Percentiles rank a stretch among this genome's conserved stretches.
Evolutionary conservation across 2,329 filamentous ascomycete species (phyloP).

Genomic region (Epichloe festucae): DNA sequence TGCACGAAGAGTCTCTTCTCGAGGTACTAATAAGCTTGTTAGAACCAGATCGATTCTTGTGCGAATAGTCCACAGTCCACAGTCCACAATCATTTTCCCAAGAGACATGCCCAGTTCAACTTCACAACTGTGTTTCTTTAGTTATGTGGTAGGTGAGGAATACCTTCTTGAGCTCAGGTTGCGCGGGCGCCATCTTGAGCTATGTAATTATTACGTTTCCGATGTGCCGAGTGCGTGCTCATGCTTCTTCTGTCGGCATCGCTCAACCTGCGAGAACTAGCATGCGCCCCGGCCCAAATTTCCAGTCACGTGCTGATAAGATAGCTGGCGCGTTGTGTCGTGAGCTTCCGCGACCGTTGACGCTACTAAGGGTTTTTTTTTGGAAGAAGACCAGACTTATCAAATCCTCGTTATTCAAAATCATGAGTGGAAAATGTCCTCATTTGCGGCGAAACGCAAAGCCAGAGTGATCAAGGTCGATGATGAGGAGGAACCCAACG

Average conservation of each 20-base stretch:
- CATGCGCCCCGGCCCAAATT: slow-evolving; percentile 9
- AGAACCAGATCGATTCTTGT: slow-evolving; percentile 4
- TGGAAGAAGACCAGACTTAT: not conserved
- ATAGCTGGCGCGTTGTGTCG: slow-evolving; percentile 14
- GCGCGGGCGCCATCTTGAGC: slow-evolving; percentile 86
- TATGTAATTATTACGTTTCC: slow-evolving; percentile 6
- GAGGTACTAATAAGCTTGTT: slow-evolving; percentile 59
- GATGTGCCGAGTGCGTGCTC: slow-evolving; percentile 9
- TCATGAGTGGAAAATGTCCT: slow-evolving; percentile 29
- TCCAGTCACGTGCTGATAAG: slow-evolving; percentile 37
- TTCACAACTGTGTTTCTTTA: not conserved
- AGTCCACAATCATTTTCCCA: not conserved
- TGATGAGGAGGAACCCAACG: slow-evolving; percentile 45
- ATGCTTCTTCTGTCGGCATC: slow-evolving; percentile 12
- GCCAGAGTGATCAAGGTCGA: slow-evolving; percentile 63
- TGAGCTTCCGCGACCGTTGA: not conserved
- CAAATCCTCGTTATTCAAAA: not conserved
- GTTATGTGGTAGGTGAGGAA: not conserved
- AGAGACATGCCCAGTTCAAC: not conserved
- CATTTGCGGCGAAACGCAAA: slow-evolving; percentile 49
- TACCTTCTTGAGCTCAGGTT: slow-evolving; percentile 98
- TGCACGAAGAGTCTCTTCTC: slow-evolving; percentile 98
- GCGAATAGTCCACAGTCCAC: not conserved
- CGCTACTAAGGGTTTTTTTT: no score
- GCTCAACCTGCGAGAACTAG: slow-evolving; percentile 12